Evolutionary conservation across 2,329 filamentous ascomycete genomes (phyloP), one percentile per base, ranked within the genome.

Genomic region (Myriosclerotinia scirpicola): DNA sequence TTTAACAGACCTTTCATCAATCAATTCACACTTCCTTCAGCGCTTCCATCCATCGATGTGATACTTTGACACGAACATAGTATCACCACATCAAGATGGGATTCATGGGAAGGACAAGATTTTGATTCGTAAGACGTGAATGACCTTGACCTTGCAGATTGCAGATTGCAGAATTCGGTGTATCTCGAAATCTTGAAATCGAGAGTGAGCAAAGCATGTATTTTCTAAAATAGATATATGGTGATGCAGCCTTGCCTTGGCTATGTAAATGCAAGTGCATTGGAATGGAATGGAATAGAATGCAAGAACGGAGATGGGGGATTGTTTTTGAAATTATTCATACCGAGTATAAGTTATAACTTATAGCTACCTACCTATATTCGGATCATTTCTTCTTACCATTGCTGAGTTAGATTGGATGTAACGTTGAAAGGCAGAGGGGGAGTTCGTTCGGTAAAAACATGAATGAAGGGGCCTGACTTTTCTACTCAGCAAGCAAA

Each of bases 231-330:
- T 46, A 22, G n/a, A 46, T 0, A 46, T 44, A 22, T 34, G 2
- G 17, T 1, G 4, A 58, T 58, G 55, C 54, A 30, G 54, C 38
- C 40, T 34, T 58, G 22, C 44, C 54, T 58, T 58, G 54, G 38
- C 54, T 30, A 30, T 58, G 54, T 5, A n/a, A n/a, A 20, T 58
- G 54, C 38, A 58, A 58, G 54, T 58, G 54, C 54, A 58, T 58
- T 44, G 22, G 22, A 7, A n/a, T n/a, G n/a, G n/a, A n/a, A n/a
- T n/a, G n/a, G n/a, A n/a, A n/a, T n/a, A n/a, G n/a, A n/a, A n/a
- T n/a, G n/a, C n/a, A 30, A 20, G 22, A 44, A 20, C 38, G 14
- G 22, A 20, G 22, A 56, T 11, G 22, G 38, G 38, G 38, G 22
- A 42, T 12, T 26, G 40, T 42, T 42, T 14, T 42, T 42, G 12